These are phyloP conservation scores for Diaporthe nobilis DNA, from an alignment of 2,329 filamentous ascomycete genomes.

Conservation along the genomic window DNA sequence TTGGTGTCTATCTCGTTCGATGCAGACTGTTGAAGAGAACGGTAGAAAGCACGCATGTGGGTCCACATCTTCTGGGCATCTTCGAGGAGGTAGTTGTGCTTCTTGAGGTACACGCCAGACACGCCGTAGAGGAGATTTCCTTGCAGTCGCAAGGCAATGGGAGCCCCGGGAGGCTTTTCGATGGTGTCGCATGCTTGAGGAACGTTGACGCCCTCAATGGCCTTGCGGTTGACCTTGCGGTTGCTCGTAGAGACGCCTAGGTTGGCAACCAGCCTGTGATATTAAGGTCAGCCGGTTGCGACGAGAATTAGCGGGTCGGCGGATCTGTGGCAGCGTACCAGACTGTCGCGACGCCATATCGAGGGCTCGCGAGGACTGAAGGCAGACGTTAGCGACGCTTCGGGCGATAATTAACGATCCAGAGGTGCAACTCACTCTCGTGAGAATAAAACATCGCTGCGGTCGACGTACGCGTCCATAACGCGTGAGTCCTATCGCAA, in stretches of 20 bases:
- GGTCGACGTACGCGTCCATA: slow-evolving; percentile 8
- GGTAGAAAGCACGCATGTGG: slow-evolving; percentile 79
- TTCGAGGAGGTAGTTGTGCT: slow-evolving; percentile 86
- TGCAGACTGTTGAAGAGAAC: slow-evolving; percentile 58
- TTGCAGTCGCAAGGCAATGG: slow-evolving; percentile 91
- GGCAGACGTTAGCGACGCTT: slow-evolving; percentile 11
- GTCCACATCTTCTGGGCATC: slow-evolving; percentile 84
- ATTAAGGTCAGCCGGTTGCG: slow-evolving; percentile 4
- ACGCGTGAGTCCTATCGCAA: background rate
- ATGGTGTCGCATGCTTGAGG: slow-evolving; percentile 91
- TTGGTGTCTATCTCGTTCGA: slow-evolving; percentile 76
- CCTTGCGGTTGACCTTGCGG: slow-evolving; percentile 84
- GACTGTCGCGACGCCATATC: slow-evolving; percentile 94
- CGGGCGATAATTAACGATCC: slow-evolving; percentile 39
- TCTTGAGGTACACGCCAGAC: slow-evolving; percentile 86
- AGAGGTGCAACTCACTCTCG: slow-evolving; percentile 76
- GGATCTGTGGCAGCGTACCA: slow-evolving; percentile 73
- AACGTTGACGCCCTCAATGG: slow-evolving; percentile 90
- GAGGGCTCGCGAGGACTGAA: slow-evolving; percentile 82
- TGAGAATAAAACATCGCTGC: slow-evolving; percentile 93
- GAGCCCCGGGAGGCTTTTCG: slow-evolving; percentile 80
- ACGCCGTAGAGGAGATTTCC: slow-evolving; percentile 90
- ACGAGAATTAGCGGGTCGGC: background rate
- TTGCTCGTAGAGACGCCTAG: slow-evolving; percentile 80
- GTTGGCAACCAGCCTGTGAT: slow-evolving; percentile 87